Conservation (phyloP, 2,329 filamentous ascomycete species). For the Colletotrichum sp. region DNA sequence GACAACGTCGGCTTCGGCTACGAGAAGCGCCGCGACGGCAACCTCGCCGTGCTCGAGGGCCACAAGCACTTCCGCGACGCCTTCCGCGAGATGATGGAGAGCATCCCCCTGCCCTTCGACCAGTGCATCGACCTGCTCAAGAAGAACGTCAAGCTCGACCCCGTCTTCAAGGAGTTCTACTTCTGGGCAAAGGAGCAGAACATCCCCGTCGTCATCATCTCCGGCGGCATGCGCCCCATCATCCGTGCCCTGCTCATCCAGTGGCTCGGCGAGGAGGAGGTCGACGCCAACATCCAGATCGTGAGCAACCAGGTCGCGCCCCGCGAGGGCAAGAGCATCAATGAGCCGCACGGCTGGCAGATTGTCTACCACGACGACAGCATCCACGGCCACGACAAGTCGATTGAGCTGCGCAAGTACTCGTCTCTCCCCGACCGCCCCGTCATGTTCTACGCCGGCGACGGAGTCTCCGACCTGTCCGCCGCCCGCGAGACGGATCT, state of each 20-base stretch:
- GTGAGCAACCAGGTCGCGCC: conserved; percentile 82
- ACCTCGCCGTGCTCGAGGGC: conserved; percentile 76
- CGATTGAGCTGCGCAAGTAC: conserved; percentile 87
- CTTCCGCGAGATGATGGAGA: conserved; percentile 93
- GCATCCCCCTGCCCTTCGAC: conserved; percentile 78
- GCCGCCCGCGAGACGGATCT: conserved; percentile 93
- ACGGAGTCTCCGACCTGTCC: conserved; percentile 90
- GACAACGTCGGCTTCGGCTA: conserved; percentile 89
- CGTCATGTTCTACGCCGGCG: conserved; percentile 91
- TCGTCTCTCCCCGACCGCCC: conserved; percentile 76
- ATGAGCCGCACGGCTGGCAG: conserved; percentile 83
- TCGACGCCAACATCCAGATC: conserved; percentile 80
- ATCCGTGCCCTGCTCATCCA: conserved; percentile 83
- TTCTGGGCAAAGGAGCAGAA: conserved; percentile 81
- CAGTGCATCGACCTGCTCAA: conserved; percentile 81
- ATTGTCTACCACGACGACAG: conserved; percentile 90
- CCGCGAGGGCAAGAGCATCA: conserved; percentile 70
- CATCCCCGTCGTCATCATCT: conserved; percentile 90
- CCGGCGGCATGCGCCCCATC: conserved; percentile 90
- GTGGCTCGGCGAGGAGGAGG: conserved; percentile 77
- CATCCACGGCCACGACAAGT: conserved; percentile 97
- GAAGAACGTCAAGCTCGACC: conserved; percentile 86
- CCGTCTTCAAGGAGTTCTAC: conserved; percentile 87
- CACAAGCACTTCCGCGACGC: conserved; percentile 79
- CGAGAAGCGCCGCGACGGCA: conserved; percentile 72